phyloP scores from a whole-genome alignment of 2,329 filamentous ascomycete species.

The Scolecobasidium constrictum region DNA sequence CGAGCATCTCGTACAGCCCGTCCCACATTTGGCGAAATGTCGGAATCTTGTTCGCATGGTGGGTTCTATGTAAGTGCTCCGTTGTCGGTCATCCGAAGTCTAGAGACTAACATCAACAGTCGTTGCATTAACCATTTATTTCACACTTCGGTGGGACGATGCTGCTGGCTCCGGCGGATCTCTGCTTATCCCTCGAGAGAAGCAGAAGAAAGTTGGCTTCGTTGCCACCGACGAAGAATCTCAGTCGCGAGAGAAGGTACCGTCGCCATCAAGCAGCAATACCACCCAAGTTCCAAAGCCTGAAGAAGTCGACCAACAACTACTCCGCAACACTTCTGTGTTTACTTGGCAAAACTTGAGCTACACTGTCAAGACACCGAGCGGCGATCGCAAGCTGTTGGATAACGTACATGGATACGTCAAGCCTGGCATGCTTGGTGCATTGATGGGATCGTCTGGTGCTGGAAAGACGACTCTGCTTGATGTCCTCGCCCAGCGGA shows the following conservation, averaged over 20 bases:
- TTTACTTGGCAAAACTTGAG: conserved; percentile 42
- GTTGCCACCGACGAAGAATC: conserved; percentile 61
- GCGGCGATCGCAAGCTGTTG: conserved; percentile 40
- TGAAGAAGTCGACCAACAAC: conserved; percentile 27
- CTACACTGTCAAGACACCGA: conserved; percentile 38
- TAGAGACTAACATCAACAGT: too few relatives aligned
- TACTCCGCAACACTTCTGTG: conserved; percentile 42
- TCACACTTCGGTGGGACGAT: too few relatives aligned
- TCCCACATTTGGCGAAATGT: conserved; percentile 72
- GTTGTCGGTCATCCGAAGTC: too few relatives aligned
- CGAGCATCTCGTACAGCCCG: conserved; percentile 55
- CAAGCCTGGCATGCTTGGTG: conserved; percentile 65
- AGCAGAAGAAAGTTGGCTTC: conserved; percentile 69
- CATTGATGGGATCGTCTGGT: conserved; percentile 63
- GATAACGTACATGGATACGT: conserved; percentile 61
- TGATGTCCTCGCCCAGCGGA: conserved; percentile 59
- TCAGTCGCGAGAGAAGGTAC: conserved; percentile 56
- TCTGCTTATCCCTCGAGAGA: conserved; percentile 69
- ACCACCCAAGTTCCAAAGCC: conserved; percentile 15
- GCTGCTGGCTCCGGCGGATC: conserved; percentile 61
- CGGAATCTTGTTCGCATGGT: too few relatives aligned
- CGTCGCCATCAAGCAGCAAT: conserved; percentile 39
- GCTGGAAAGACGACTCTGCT: conserved; percentile 80
- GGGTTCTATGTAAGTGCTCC: too few relatives aligned
- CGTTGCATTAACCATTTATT: conserved; percentile 61